Base-by-base conservation (phyloP, 2,329 filamentous ascomycete genomes). In the Orbilia brochopaga region DNA sequence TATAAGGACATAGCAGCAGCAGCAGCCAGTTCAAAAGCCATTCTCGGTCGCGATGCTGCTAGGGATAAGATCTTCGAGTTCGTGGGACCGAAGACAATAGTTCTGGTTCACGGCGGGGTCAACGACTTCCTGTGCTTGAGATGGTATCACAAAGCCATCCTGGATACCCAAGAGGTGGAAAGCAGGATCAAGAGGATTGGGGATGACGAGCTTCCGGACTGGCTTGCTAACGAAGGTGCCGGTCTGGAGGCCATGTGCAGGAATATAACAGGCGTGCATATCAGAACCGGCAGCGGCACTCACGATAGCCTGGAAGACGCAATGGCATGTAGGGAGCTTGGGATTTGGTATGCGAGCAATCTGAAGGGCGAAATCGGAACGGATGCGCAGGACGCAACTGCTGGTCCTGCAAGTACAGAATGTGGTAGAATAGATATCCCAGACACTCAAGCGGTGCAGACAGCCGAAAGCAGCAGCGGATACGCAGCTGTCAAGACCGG, bases 231-330 rank as follows among this genome's bases (percentile, higher is more conserved):
- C 21, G 66, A 70, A 52, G 66, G 66, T 8, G 64, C 66, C 1
- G 59, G 66, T 1, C 35, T 70, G n/a, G 66, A 70, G 15, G 53
- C 59, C 1, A 64, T 70, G 59, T 64, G 66, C 48, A 64, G 66
- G 11, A 1, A 64, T 27, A 64, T 40, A 35, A 64, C 66, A 7
- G 66, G 66, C 32, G 44, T 70, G 17, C 51, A 52, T 37, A 70
- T 70, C 32, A 24, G 69, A 23, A 21, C 19, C 10, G 55, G 61
- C 10, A 73, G 76, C 7, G 77, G 76, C 1, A 79, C 79, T 6
- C 81, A 83, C 60, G 80, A 83, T 70, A 83, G 81, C 59, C 51
- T 82, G 15, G 81, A 83, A 73, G 82, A 83, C 69, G 81, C 81
- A 2, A 73, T 82, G 52, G 81, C 81, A 0, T 78, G 79, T 2